Conservation (phyloP, 2,329 filamentous ascomycete species). For the Trichophyton simii region DNA sequence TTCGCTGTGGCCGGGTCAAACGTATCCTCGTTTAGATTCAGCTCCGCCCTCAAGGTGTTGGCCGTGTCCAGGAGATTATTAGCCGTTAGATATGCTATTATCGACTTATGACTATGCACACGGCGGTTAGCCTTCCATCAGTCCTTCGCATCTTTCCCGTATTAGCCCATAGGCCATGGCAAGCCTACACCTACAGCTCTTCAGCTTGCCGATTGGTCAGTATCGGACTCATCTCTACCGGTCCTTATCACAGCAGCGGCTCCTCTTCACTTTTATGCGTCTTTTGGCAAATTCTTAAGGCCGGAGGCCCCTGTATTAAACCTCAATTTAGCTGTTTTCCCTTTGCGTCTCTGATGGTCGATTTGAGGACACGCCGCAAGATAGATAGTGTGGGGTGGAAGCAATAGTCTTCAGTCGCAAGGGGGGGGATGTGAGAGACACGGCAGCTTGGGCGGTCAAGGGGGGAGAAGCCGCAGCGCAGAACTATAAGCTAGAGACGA, state of each 20-base stretch:
- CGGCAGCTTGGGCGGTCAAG: neutral
- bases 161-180: neutral
- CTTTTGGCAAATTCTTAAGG: neutral
- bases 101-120: constrained; percentile 66
- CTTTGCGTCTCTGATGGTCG: neutral
- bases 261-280: too few relatives aligned
- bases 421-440: neutral
- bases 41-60: constrained; percentile 61
- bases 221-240: constrained; percentile 52
- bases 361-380: neutral
- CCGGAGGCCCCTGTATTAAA: neutral
- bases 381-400: neutral
- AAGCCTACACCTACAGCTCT: constrained; percentile 13
- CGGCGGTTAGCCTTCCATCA: constrained; percentile 9
- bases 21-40: constrained; percentile 55
- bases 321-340: neutral
- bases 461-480: neutral
- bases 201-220: constrained; percentile 71
- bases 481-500: neutral
- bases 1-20: constrained; percentile 65
- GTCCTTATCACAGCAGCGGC: neutral
- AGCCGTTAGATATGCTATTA: constrained; percentile 74
- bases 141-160: constrained; percentile 1
- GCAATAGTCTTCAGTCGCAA: neutral
- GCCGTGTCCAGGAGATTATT: constrained; percentile 59